Evolutionary conservation across 2,329 filamentous ascomycete species (phyloP).

Genomic region (Stylonectria norvegica): DNA sequence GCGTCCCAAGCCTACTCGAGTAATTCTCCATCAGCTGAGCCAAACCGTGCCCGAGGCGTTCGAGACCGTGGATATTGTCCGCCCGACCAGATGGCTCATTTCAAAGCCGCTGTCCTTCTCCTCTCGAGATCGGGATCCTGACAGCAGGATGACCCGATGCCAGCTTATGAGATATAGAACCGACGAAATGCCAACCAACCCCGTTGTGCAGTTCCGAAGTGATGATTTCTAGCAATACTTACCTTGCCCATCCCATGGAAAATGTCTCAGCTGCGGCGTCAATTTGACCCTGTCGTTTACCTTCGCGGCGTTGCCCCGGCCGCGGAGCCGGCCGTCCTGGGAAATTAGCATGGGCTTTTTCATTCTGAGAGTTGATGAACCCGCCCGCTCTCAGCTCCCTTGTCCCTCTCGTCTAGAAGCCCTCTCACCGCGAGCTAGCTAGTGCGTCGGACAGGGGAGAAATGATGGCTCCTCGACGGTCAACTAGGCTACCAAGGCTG

Average conservation of each 20-base stretch:
- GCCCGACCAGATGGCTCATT: no score
- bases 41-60: not conserved
- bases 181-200: no score
- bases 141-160: no score
- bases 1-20: not conserved
- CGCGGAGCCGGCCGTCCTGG: not conserved
- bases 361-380: not conserved
- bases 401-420: not conserved
- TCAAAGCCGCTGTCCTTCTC: no score
- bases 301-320: no score
- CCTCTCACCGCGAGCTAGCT: not conserved
- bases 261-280: no score
- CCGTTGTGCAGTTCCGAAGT: no score
- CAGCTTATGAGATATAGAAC: no score
- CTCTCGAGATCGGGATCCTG: no score
- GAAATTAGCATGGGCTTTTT: not conserved
- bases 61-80: not conserved
- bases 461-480: not conserved
- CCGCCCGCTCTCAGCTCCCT: not conserved
- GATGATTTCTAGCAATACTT: no score
- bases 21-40: not conserved
- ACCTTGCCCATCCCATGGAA: no score
- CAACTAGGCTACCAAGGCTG: not conserved
- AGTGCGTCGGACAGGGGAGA: not conserved
- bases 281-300: no score